Evolutionary conservation across 1,284 basidiomycete species (phyloP), one percentile per base, ranked within the genome.

Genomic region (Porodaedalea pini): DNA sequence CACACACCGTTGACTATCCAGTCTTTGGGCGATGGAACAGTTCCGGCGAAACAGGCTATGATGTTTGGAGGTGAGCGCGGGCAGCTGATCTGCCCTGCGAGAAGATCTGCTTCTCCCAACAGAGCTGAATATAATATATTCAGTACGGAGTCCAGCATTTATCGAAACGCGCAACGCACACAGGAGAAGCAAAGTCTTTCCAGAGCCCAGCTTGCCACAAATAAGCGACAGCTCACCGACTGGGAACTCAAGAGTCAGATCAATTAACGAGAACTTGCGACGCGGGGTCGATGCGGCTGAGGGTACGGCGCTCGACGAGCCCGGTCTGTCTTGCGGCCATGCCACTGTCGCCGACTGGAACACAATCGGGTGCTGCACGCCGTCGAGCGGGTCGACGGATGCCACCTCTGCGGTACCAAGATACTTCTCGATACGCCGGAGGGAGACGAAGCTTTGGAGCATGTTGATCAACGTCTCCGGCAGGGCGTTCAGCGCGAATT

Each of bases 351-450:
- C 92, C 4, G 86, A 88, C 64, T 85, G 86, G 62, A 96, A 80
- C 0, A 84, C 78, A 60, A 97, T 88, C 1, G 72, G 78, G 49
- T 78, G 75, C 1, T 78, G 75, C 60, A 83, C 79, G 27, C 78
- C 71, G n/a, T 77, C 71, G 8, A 88, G 70, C 6, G 83, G 80
- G 13, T 78, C 77, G 4, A 87, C 83, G 0, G 76, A 68, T 0
- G 77, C 69, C 13, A 94, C 83, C 70, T 94, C 92, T 1, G 79
- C 79, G 5, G 81, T 79, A 48, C 82, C 76, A 37, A 94, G 80
- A 70, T 93, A 96, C 68, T 92, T 94, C 69, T 96, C 92, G 62
- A 97, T 95, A 50, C 94, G 90, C 13, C 90, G 83, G 47, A 95
- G 78, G 2, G 92, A 95, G 21, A 96, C 91, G 54, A 92, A 79